phyloP scores from a whole-genome alignment of 169 alveolate genomes.

The Plasmodium knowlesi region DNA sequence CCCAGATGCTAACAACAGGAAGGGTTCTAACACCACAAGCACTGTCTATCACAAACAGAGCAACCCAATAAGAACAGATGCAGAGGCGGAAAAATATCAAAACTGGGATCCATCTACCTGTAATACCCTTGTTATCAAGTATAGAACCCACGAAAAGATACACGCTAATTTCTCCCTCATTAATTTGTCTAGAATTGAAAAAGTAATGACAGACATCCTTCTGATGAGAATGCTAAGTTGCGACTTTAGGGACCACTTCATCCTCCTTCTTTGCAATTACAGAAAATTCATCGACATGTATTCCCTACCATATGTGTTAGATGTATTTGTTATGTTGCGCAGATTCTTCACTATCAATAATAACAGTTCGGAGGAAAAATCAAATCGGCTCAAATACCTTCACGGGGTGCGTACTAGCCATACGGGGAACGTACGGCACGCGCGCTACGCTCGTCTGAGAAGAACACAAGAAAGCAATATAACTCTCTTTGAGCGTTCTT shows the following conservation, averaged over 20 bases:
- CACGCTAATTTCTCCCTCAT: constrained; percentile 33
- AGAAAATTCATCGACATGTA: constrained; percentile 73
- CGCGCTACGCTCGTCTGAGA: too few species aligned
- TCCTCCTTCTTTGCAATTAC: constrained; percentile 61
- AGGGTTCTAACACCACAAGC: neutral
- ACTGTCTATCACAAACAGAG: neutral
- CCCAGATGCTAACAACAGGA: neutral
- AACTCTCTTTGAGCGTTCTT: neutral
- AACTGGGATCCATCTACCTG: neutral
- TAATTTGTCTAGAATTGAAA: constrained; percentile 52
- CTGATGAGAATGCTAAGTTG: constrained; percentile 69
- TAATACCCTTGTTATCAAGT: neutral
- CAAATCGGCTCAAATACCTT: neutral
- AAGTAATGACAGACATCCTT: constrained; percentile 36
- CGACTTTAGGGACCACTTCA: constrained; percentile 46
- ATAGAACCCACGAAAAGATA: constrained; percentile 12
- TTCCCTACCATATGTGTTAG: constrained; percentile 63
- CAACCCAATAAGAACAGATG: neutral
- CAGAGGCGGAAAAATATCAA: neutral
- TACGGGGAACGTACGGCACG: neutral
- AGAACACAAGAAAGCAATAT: neutral
- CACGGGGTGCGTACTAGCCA: neutral
- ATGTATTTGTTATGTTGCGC: constrained; percentile 26
- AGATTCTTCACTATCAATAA: constrained; percentile 35
- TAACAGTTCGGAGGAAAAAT: constrained; percentile 3